Base-by-base conservation (phyloP, 495 filamentous ascomycete genomes). In the Penicillium soppii region DNA sequence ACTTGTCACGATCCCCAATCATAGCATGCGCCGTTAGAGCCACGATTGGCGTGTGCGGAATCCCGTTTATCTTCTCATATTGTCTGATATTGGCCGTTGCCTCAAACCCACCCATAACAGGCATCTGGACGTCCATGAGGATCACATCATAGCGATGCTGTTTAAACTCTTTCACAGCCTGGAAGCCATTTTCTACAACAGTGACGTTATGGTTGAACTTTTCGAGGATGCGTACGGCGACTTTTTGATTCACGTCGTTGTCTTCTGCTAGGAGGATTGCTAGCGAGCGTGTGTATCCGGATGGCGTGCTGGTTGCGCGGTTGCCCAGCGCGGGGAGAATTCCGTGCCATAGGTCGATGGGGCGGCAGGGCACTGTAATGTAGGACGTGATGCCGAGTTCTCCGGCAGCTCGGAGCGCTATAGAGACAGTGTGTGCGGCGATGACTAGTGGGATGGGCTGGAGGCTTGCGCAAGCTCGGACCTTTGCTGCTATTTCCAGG, bases 251-350 rank as follows among this genome's bases (percentile, higher is more conserved):
- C 42, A 90, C 82, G 7, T 83, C 76, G 57, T 91, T 92, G 67
- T 92, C 89, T 64, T 94, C 89, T 3, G 90, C 90, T 2, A 92
- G 78, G 13, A 97, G 75, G 47, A 97, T 91, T 52, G 92, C 87
- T 61, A 97, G 92, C 0, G 91, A 92, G 54, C 86, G 88, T 5
- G 89, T 91, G 54, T 91, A 88, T 56, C 94, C 91, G 1, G 90
- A 86, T 27, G 91, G 77, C 1, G 87, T 86, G 16, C 87, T 88
- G 12, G 88, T 89, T 27, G 90, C 86, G 38, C 91, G 78, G 57
- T 90, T 91, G 66, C 96, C 92, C 39, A 97, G 71, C 10, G 92
- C 92, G 9, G 92, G 92, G 36, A 97, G 84, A 80, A 97, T 88
- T 43, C 91, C 89, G 63, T 96, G 96, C 49, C 90, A 92, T 43